A percentile compares a stretch with the other conserved stretches of the same genome.
These are phyloP conservation scores for Alternaria sp. DNA, from an alignment of 2,329 filamentous ascomycete species.

Conservation along the genomic window DNA sequence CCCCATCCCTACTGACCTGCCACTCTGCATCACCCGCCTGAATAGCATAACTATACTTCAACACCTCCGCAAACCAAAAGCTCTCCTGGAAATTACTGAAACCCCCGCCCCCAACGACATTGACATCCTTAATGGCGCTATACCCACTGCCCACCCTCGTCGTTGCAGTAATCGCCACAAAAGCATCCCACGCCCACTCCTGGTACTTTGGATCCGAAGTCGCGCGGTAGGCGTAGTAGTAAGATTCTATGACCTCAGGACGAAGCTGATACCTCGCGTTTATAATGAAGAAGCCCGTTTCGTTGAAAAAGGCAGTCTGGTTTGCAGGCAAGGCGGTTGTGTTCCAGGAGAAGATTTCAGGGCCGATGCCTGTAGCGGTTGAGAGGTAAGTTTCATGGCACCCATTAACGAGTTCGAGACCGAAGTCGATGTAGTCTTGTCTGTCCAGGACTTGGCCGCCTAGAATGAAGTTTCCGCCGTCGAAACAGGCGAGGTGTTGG, in stretches of 20 bases:
- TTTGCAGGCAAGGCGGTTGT: conserved; percentile 39
- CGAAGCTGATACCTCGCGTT: conserved; percentile 71
- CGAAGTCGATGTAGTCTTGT: conserved; percentile 75
- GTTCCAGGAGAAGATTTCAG: conserved; percentile 65
- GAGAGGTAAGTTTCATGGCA: conserved; percentile 77
- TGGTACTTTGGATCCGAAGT: conserved; percentile 80
- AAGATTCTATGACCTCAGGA: conserved; percentile 82
- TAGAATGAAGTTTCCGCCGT: conserved; percentile 85
- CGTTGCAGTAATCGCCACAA: conserved; percentile 70
- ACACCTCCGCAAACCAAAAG: conserved; percentile 85
- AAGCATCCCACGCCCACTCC: conserved; percentile 84
- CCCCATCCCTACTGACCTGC: conserved; percentile 61
- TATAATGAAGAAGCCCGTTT: conserved; percentile 76
- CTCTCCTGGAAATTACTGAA: conserved; percentile 80
- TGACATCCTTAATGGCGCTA: conserved; percentile 72
- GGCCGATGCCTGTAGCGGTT: conserved; percentile 77
- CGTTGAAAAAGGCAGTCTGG: conserved; percentile 67
- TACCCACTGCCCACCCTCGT: conserved; percentile 73
- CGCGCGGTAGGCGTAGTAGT: conserved; percentile 85
- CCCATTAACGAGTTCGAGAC: conserved; percentile 72
- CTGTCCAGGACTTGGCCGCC: conserved; percentile 74
- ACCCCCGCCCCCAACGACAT: conserved; percentile 66
- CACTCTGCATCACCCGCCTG: conserved; percentile 67
- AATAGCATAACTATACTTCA: conserved; percentile 85
- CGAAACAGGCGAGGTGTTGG: conserved; percentile 75